These are phyloP conservation scores for Phytopythium chamaehyphon DNA, from an alignment of 352 stramenopile species.

Conservation along the genomic window DNA sequence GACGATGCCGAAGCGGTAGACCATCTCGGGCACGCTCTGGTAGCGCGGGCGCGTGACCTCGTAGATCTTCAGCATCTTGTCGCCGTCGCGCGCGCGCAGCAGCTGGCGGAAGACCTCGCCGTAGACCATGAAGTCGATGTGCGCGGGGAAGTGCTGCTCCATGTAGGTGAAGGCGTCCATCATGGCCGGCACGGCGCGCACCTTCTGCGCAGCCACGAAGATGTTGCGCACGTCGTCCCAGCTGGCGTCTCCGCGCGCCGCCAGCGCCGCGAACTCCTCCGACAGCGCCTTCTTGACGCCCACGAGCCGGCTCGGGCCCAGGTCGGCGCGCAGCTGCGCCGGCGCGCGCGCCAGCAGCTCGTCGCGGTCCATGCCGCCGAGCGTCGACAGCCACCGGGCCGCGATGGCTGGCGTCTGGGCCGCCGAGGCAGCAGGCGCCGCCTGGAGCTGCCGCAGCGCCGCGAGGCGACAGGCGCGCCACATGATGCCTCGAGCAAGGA, in stretches of 20 bases:
- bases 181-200: conserved; percentile 37
- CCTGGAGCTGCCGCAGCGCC: conserved; percentile 37
- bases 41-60: conserved; percentile 38
- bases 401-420: background rate
- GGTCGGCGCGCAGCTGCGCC: conserved; percentile 28
- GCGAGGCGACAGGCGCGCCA: conserved; percentile 50
- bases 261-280: conserved; percentile 26
- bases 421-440: conserved; percentile 10
- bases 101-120: conserved; percentile 57
- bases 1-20: conserved; percentile 67
- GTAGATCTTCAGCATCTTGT: conserved; percentile 47
- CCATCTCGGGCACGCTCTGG: conserved; percentile 52
- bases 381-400: conserved; percentile 24
- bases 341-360: conserved; percentile 37
- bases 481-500: too few species aligned
- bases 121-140: conserved; percentile 61
- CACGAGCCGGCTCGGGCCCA: conserved; percentile 25
- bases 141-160: conserved; percentile 29
- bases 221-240: conserved; percentile 48
- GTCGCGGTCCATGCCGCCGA: conserved; percentile 40
- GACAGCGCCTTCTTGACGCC: conserved; percentile 35
- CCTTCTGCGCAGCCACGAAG: conserved; percentile 54
- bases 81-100: conserved; percentile 23
- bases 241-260: conserved; percentile 31
- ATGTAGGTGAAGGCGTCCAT: conserved; percentile 47